Conservation (phyloP, 352 stramenopile genomes). For the Globisporangium paddicum region DNA sequence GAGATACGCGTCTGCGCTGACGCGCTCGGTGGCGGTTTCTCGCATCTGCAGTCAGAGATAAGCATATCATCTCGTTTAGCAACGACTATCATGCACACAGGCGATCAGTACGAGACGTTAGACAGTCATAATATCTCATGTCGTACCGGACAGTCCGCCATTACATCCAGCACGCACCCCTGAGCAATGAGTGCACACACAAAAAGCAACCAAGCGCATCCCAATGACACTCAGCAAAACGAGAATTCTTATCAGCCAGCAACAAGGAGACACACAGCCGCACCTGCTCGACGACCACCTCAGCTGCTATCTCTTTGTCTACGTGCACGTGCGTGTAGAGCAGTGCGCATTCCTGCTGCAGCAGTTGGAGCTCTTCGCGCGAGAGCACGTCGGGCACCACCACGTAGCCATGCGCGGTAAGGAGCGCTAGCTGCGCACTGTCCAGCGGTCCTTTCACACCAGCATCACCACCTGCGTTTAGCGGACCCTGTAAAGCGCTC, state of each 20-base stretch:
- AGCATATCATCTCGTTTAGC: not conserved
- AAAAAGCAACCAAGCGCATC: too few species aligned
- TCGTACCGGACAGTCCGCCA: slow-evolving; percentile 47
- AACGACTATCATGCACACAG: not conserved
- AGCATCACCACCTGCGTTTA: not conserved
- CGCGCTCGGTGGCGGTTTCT: slow-evolving; percentile 24
- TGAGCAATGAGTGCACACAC: not conserved
- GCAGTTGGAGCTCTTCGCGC: slow-evolving; percentile 24
- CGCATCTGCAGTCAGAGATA: slow-evolving; percentile 25
- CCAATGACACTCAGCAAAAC: not conserved
- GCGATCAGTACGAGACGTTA: not conserved
- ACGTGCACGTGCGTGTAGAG: slow-evolving; percentile 15
- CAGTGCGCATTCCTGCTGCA: slow-evolving; percentile 34
- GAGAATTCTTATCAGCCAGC: not conserved
- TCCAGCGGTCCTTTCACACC: not conserved
- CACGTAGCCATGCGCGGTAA: slow-evolving; percentile 17
- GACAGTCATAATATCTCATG: not conserved
- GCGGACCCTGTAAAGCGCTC: not conserved
- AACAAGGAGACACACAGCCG: not conserved
- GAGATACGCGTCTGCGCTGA: slow-evolving; percentile 25
- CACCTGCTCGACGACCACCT: slow-evolving; percentile 26
- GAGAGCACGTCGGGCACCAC: slow-evolving; percentile 33
- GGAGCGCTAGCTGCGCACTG: not conserved
- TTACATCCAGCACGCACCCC: slow-evolving; percentile 58
- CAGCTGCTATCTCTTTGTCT: slow-evolving; percentile 6